Evolutionary conservation across 169 alveolate genomes (phyloP).

Genomic region (Cryptosporidium andersoni): DNA sequence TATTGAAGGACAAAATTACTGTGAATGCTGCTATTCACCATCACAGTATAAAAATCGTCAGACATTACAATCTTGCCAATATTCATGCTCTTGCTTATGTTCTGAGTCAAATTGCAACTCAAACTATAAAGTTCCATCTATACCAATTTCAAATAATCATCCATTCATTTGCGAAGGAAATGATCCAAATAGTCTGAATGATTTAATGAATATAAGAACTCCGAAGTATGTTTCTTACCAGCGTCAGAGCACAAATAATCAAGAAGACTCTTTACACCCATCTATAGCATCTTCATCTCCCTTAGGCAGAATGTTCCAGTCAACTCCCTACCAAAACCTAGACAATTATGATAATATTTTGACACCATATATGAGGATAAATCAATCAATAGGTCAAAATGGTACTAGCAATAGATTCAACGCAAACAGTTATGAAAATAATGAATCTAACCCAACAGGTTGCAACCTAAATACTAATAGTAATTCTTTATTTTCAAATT

Average conservation of each 20-base stretch:
- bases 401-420: background rate
- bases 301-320: conserved; percentile 43
- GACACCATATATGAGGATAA: conserved; percentile 50
- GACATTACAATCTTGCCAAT: too few relatives aligned
- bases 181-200: conserved; percentile 44
- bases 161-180: conserved; percentile 45
- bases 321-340: conserved; percentile 45
- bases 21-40: too few relatives aligned
- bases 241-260: conserved; percentile 35
- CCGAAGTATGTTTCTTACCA: conserved; percentile 58
- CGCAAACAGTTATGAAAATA: background rate
- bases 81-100: too few relatives aligned
- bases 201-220: conserved; percentile 54
- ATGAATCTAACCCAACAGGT: background rate
- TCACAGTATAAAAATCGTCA: too few relatives aligned
- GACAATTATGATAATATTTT: conserved; percentile 43
- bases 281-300: conserved; percentile 68
- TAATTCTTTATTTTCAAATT: background rate
- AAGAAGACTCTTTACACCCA: conserved; percentile 41
- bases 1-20: background rate
- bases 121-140: too few relatives aligned
- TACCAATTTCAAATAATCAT: background rate
- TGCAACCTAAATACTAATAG: conserved; percentile 5
- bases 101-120: too few relatives aligned
- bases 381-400: background rate